Evolutionary conservation across 2,329 filamentous ascomycete species (phyloP).

Genomic region (Trematosphaeria pertusa): DNA sequence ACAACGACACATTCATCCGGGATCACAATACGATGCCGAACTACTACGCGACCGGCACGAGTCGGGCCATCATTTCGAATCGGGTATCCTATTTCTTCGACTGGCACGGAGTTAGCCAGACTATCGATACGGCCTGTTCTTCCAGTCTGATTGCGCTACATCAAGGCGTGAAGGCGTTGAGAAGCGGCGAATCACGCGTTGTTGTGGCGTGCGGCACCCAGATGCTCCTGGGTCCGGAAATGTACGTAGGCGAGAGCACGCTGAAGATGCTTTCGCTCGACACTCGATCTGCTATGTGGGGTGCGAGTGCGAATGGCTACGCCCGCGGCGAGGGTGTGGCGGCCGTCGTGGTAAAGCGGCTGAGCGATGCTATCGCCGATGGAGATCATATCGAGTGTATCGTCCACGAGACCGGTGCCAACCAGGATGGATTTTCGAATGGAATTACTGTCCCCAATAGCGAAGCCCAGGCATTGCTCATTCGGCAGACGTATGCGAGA

Average conservation of each 20-base stretch:
- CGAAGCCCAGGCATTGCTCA: constrained; percentile 52
- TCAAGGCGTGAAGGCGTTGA: constrained; percentile 17
- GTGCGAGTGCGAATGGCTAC: constrained; percentile 55
- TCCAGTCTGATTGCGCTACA: constrained; percentile 39
- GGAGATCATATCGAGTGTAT: constrained; percentile 54
- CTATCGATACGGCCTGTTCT: constrained; percentile 48
- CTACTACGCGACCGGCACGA: background rate
- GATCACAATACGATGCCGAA: background rate
- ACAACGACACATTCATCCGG: background rate
- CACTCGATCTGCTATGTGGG: constrained; percentile 39
- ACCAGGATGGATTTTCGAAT: constrained; percentile 48
- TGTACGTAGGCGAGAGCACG: constrained; percentile 32
- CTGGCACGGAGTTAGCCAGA: constrained; percentile 42
- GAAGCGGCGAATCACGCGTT: constrained; percentile 16
- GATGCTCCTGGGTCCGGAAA: constrained; percentile 26
- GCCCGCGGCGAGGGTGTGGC: constrained; percentile 62
- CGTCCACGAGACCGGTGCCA: constrained; percentile 44
- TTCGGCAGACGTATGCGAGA: constrained; percentile 42
- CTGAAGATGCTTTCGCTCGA: constrained; percentile 42
- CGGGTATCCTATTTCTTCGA: constrained; percentile 47
- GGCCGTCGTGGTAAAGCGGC: constrained; percentile 58
- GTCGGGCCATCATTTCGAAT: constrained; percentile 38
- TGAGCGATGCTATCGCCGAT: constrained; percentile 56
- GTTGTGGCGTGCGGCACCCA: constrained; percentile 24
- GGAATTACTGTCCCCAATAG: constrained; percentile 51